Evolutionary conservation across 2,329 filamentous ascomycete species (phyloP).

Genomic region (Scolecobasidium constrictum): DNA sequence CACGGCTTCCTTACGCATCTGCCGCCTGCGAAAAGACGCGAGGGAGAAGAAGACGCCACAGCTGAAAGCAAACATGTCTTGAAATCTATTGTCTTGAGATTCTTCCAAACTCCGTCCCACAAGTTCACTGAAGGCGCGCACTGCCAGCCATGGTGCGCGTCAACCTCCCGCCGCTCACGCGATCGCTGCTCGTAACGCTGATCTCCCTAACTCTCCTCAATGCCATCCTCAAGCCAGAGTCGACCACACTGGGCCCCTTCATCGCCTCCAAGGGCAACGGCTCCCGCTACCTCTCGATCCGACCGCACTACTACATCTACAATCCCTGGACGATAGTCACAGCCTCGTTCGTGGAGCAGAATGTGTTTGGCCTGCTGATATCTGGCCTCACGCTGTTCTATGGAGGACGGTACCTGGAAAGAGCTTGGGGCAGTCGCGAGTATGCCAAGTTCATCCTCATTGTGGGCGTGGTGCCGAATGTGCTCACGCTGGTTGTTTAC

Average conservation of each 20-base stretch:
- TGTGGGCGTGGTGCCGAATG: constrained; percentile 68
- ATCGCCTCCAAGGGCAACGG: constrained; percentile 32
- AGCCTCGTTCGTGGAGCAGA: constrained; percentile 82
- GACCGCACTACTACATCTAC: constrained; percentile 70
- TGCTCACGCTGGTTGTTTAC: constrained; percentile 62
- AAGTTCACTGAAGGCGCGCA: no score
- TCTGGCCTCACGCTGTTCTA: constrained; percentile 75
- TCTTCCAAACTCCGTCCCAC: no score
- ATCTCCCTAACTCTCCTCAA: constrained; percentile 73
- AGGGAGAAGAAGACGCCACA: no score
- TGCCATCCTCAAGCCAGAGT: constrained; percentile 56
- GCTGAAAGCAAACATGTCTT: no score
- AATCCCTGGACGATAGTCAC: constrained; percentile 92
- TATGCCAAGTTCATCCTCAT: constrained; percentile 83
- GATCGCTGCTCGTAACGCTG: constrained; percentile 65
- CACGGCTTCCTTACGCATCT: no score
- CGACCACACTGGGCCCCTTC: constrained; percentile 31
- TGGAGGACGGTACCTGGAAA: constrained; percentile 87
- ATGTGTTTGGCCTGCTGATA: constrained; percentile 74
- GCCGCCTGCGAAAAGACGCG: no score
- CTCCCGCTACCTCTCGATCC: constrained; percentile 77
- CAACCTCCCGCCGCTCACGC: constrained; percentile 86
- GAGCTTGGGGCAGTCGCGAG: constrained; percentile 87
- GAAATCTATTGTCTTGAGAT: no score
- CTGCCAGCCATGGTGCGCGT: constrained; percentile 48